Conservation (phyloP, 768 basidiomycete genomes). For the Amanita jacksonii region DNA sequence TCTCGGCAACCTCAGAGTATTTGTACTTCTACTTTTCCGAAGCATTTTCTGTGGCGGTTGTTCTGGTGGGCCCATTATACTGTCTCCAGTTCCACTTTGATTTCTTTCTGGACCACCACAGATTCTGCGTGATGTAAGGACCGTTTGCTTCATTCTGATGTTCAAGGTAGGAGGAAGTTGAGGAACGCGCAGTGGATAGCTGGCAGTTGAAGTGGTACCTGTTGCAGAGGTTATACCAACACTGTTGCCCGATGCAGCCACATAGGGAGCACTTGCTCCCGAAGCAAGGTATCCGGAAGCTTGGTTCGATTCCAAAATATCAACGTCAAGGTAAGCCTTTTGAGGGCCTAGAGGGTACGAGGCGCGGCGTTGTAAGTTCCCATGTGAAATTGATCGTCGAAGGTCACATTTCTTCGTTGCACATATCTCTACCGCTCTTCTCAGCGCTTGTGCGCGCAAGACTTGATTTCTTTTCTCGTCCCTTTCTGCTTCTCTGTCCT, state of each 20-base stretch:
- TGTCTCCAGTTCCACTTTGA: constrained; percentile 19
- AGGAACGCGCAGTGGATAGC: constrained; percentile 32
- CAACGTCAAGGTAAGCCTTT: constrained; percentile 22
- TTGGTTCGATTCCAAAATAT: constrained; percentile 49
- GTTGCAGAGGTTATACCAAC: constrained; percentile 87
- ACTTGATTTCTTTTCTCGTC: constrained; percentile 24
- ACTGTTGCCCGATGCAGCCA: constrained; percentile 93
- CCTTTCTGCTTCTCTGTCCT: constrained; percentile 32
- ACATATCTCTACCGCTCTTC: constrained; percentile 26
- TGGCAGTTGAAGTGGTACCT: constrained; percentile 69
- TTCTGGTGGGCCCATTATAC: constrained; percentile 61
- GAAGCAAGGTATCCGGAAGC: constrained; percentile 67
- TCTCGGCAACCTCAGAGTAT: constrained; percentile 62
- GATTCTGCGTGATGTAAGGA: constrained; percentile 55
- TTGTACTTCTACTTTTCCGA: constrained; percentile 74
- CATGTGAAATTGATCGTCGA: constrained; percentile 68
- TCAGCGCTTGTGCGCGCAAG: constrained; percentile 25
- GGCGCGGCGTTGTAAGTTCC: constrained; percentile 55
- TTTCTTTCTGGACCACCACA: constrained; percentile 18
- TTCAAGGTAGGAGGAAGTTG: constrained; percentile 45
- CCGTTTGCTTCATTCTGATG: constrained; percentile 51
- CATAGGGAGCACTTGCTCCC: constrained; percentile 42
- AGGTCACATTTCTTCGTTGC: constrained; percentile 39
- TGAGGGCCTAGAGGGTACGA: constrained; percentile 20
- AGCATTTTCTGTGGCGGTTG: constrained; percentile 45